phyloP scores from a whole-genome alignment of 1,139 yeast species.

The Yamadazyma atlantica region DNA sequence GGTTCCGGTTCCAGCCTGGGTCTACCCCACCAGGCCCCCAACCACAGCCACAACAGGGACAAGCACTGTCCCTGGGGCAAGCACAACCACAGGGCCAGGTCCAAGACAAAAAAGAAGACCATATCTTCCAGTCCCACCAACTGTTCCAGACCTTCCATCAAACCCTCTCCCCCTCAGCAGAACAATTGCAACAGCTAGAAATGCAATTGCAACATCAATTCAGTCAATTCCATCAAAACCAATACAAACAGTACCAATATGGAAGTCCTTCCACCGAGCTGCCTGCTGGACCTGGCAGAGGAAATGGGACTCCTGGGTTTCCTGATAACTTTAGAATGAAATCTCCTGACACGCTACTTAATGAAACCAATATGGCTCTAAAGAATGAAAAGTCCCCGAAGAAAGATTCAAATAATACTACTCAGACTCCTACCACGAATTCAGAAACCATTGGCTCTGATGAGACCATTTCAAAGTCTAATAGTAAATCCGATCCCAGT shows the following conservation, averaged over 20 bases:
- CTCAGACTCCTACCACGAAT: neutral
- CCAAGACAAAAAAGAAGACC: neutral
- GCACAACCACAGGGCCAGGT: too few relatives aligned
- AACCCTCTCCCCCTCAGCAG: constrained; percentile 16
- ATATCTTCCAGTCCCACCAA: constrained; percentile 6
- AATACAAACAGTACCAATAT: constrained; percentile 16
- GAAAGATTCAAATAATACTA: neutral
- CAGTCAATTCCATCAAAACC: constrained; percentile 17
- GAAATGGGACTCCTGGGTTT: constrained; percentile 1
- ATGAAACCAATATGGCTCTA: constrained; percentile 1
- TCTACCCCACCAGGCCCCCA: too few relatives aligned
- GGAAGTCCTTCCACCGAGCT: constrained; percentile 11
- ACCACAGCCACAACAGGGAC: neutral
- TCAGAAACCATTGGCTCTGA: neutral
- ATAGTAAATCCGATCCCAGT: constrained; percentile 1
- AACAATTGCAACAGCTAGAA: constrained; percentile 17
- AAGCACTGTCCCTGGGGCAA: neutral
- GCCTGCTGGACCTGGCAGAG: constrained; percentile 4
- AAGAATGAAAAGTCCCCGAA: neutral
- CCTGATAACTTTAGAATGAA: constrained; percentile 1
- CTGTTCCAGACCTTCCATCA: constrained; percentile 17
- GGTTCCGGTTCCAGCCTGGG: too few relatives aligned
- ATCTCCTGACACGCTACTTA: constrained; percentile 1
- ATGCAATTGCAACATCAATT: constrained; percentile 18
- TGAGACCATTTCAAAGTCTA: constrained; percentile 1